Evolutionary conservation across 768 basidiomycete species (phyloP).

Genomic region (Collybia nuda): DNA sequence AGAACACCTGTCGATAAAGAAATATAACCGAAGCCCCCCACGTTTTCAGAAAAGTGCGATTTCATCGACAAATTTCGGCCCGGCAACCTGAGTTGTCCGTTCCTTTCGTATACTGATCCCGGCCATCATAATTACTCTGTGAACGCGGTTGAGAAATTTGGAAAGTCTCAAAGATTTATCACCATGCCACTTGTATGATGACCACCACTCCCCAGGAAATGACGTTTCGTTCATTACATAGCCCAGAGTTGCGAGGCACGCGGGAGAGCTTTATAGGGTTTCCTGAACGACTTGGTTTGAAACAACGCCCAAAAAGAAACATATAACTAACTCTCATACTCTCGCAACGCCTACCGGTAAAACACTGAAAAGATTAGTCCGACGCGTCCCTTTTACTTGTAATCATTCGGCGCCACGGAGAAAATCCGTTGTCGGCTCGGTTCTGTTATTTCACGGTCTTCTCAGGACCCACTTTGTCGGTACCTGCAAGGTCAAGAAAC

Average conservation of each 20-base stretch:
- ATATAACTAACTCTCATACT: no score
- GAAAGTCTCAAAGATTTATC: background rate
- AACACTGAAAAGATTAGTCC: no score
- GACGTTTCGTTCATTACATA: background rate
- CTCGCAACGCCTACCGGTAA: background rate
- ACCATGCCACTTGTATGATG: background rate
- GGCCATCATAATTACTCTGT: slow-evolving; percentile 13
- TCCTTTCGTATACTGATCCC: slow-evolving; percentile 32
- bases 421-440: no score
- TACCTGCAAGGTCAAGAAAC: no score
- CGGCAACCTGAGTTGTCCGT: slow-evolving; percentile 26
- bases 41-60: slow-evolving; percentile 32
- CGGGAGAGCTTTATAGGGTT: slow-evolving; percentile 4
- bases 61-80: slow-evolving; percentile 32
- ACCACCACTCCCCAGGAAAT: background rate
- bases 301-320: background rate
- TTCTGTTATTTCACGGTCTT: no score
- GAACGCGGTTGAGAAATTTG: slow-evolving; percentile 2
- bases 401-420: no score
- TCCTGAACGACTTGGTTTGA: background rate
- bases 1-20: background rate
- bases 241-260: slow-evolving; percentile 11
- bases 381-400: no score
- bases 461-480: no score
- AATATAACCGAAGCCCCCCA: background rate